These are phyloP conservation scores for Extremus antarcticus DNA, from an alignment of 495 filamentous ascomycete genomes.

Conservation along the genomic window DNA sequence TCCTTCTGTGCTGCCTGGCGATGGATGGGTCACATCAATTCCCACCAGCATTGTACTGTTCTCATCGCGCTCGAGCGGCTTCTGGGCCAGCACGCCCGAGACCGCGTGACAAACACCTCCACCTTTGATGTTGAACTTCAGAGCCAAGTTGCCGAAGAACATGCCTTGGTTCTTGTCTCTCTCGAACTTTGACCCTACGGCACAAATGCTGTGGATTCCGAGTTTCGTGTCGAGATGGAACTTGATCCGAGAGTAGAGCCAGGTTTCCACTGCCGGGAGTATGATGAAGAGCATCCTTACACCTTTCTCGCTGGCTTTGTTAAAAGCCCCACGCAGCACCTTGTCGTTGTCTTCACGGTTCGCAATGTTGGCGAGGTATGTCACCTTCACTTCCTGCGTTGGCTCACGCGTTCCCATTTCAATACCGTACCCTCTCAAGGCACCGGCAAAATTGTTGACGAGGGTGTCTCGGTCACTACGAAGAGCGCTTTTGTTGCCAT, in stretches of 20 bases:
- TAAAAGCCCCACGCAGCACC: neutral
- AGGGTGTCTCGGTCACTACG: neutral
- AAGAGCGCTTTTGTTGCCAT: neutral
- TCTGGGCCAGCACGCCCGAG: conserved; percentile 35
- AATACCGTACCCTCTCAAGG: conserved; percentile 8
- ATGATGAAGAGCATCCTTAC: conserved; percentile 53
- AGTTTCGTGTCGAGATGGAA: conserved; percentile 48
- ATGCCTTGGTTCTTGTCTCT: conserved; percentile 32
- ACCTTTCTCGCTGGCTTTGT: neutral
- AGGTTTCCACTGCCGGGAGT: conserved; percentile 39
- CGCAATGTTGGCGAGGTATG: too few relatives aligned
- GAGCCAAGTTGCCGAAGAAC: conserved; percentile 62
- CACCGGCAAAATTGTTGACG: neutral
- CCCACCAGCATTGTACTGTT: conserved; percentile 74
- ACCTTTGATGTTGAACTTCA: conserved; percentile 81
- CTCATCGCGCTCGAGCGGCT: too few relatives aligned
- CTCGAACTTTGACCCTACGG: conserved; percentile 42
- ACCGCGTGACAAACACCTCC: conserved; percentile 69
- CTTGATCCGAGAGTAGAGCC: conserved; percentile 60
- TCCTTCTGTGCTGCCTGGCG: conserved; percentile 47
- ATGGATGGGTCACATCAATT: conserved; percentile 82
- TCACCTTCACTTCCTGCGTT: conserved; percentile 1
- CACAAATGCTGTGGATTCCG: conserved; percentile 57
- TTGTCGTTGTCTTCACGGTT: conserved; percentile 6
- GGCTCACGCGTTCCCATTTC: conserved; percentile 6